Conservation (phyloP, 2,329 filamentous ascomycete species). For the Aspergillus candidus region DNA sequence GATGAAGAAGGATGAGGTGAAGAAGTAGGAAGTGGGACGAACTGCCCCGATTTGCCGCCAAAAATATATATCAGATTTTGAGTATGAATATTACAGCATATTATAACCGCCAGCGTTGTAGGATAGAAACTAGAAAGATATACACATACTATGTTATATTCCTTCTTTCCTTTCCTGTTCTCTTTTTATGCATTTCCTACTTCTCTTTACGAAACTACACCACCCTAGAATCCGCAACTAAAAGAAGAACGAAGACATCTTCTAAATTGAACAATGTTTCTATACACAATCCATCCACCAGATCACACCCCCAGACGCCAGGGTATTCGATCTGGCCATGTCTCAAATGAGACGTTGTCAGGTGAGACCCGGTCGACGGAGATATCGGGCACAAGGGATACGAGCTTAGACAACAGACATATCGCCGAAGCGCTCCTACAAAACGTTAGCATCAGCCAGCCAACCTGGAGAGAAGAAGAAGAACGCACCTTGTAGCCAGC, state of each 20-base stretch:
- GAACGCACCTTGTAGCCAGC: slow-evolving; percentile 92
- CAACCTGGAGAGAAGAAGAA: background rate
- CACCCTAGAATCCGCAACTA: background rate
- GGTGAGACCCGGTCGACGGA: slow-evolving; percentile 27
- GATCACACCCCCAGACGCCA: slow-evolving; percentile 26
- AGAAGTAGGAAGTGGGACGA: too few species aligned
- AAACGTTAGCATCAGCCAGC: slow-evolving; percentile 1
- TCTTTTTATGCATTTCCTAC: too few species aligned
- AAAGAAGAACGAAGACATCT: slow-evolving; percentile 20
- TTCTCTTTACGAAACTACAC: background rate
- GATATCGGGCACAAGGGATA: slow-evolving; percentile 18
- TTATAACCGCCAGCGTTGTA: too few species aligned
- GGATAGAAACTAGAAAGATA: background rate
- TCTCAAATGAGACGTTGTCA: slow-evolving; percentile 26
- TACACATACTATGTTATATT: too few species aligned
- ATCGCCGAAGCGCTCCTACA: slow-evolving; percentile 97
- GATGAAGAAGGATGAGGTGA: too few species aligned
- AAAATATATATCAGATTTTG: too few species aligned
- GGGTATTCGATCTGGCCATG: slow-evolving; percentile 15
- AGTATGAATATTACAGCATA: too few species aligned
- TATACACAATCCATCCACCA: slow-evolving; percentile 35
- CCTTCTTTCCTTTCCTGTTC: too few species aligned
- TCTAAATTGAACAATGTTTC: slow-evolving; percentile 33
- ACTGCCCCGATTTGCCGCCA: too few species aligned
- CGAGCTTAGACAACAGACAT: slow-evolving; percentile 78